phyloP scores from a whole-genome alignment of 2,329 filamentous ascomycete species.

The Tolypocladium album region DNA sequence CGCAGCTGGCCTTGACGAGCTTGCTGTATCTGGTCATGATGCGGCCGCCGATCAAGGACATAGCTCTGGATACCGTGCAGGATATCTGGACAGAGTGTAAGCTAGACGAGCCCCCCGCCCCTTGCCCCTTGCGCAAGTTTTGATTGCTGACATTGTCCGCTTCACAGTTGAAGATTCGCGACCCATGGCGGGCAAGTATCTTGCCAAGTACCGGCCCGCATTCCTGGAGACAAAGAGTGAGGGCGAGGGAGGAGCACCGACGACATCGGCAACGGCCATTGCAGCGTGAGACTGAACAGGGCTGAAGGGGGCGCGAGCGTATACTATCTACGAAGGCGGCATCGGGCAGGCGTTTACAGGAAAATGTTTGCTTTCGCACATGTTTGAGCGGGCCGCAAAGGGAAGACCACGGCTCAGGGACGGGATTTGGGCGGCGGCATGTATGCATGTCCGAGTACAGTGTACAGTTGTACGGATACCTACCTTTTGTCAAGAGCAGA shows the following conservation, averaged over 20 bases:
- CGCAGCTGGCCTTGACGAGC: conserved; percentile 52
- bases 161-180: conserved; percentile 48
- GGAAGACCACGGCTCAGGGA: neutral
- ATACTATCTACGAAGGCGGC: neutral
- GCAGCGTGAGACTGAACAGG: conserved; percentile 13
- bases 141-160: conserved; percentile 8
- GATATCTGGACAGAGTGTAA: conserved; percentile 57
- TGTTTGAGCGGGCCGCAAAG: neutral
- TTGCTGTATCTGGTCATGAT: conserved; percentile 58
- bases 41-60: conserved; percentile 51
- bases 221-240: conserved; percentile 27
- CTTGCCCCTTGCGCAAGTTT: neutral
- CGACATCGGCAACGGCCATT: conserved; percentile 15
- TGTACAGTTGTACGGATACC: neutral
- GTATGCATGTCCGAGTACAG: neutral
- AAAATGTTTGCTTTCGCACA: neutral
- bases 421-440: neutral
- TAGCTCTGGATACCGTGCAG: conserved; percentile 54
- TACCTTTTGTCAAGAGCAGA: neutral
- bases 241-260: conserved; percentile 8
- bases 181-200: conserved; percentile 50
- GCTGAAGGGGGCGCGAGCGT: neutral
- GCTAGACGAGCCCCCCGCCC: conserved; percentile 15
- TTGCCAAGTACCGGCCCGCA: conserved; percentile 48
- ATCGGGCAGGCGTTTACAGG: conserved; percentile 2